Conservation (phyloP, 176 grass and related monocot species). For the Oryza nivara region DNA sequence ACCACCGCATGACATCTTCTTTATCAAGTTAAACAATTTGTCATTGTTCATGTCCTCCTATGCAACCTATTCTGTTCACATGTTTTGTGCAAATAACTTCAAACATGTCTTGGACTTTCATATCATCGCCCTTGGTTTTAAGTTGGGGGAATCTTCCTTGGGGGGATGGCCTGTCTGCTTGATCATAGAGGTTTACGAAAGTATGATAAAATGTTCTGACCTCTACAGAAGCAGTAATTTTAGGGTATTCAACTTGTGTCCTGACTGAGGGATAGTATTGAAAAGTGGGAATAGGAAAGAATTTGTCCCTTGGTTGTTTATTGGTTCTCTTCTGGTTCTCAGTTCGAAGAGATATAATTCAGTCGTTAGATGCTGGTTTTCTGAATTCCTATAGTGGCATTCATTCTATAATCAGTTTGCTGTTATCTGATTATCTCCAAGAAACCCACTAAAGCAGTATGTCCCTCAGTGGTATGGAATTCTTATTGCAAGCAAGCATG, state of each 20-base stretch:
- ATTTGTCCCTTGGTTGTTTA: background rate
- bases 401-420: background rate
- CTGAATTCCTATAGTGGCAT: background rate
- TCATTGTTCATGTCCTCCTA: background rate
- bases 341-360: conserved; percentile 20
- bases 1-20: background rate
- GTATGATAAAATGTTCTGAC: background rate
- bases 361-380: background rate
- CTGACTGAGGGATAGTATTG: background rate
- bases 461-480: background rate
- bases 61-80: background rate
- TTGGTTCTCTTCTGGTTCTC: background rate
- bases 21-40: conserved; percentile 18
- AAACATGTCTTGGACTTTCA: conserved; percentile 13
- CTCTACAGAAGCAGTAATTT: background rate
- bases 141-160: conserved; percentile 10
- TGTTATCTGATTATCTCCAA: background rate
- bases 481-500: background rate
- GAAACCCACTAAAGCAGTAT: conserved; percentile 7
- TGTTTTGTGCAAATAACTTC: conserved; percentile 13
- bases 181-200: background rate
- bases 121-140: background rate
- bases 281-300: background rate
- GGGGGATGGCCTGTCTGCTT: conserved; percentile 18
- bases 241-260: conserved; percentile 1